Evolutionary conservation across 257 asterid genomes (phyloP).

Genomic region (Striga asiatica): DNA sequence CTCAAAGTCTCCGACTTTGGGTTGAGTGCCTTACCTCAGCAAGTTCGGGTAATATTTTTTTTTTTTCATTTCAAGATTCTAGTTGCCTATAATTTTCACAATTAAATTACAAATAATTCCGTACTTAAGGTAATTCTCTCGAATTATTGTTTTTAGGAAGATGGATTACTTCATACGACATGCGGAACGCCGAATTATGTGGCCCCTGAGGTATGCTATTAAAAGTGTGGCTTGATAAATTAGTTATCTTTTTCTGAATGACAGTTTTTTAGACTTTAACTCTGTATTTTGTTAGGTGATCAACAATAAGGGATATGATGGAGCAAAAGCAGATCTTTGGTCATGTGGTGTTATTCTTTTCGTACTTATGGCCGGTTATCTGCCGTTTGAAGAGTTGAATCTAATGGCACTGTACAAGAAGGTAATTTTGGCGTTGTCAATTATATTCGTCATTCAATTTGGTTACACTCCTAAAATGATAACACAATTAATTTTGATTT

Average conservation of each 20-base stretch:
- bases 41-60: slow-evolving; percentile 53
- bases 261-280: too few species aligned
- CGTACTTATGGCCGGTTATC: slow-evolving; percentile 56
- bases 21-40: slow-evolving; percentile 93
- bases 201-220: slow-evolving; percentile 92
- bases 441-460: neutral
- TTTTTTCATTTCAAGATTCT: neutral
- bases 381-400: slow-evolving; percentile 88
- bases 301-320: slow-evolving; percentile 87
- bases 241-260: too few species aligned
- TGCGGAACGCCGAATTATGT: slow-evolving; percentile 99
- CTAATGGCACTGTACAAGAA: slow-evolving; percentile 48
- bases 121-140: too few species aligned
- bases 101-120: neutral
- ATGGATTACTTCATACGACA: slow-evolving; percentile 92
- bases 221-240: too few species aligned
- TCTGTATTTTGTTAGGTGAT: too few species aligned
- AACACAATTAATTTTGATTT: slow-evolving; percentile 7
- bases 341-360: slow-evolving; percentile 69
- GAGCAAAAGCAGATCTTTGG: slow-evolving; percentile 97
- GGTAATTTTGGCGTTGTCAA: slow-evolving; percentile 16
- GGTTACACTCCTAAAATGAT: neutral
- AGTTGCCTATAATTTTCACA: too few species aligned
- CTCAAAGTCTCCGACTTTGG: slow-evolving; percentile 94
- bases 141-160: slow-evolving; percentile 53